phyloP scores from a whole-genome alignment of 2,329 filamentous ascomycete genomes.

The Hypoxylon sp. region DNA sequence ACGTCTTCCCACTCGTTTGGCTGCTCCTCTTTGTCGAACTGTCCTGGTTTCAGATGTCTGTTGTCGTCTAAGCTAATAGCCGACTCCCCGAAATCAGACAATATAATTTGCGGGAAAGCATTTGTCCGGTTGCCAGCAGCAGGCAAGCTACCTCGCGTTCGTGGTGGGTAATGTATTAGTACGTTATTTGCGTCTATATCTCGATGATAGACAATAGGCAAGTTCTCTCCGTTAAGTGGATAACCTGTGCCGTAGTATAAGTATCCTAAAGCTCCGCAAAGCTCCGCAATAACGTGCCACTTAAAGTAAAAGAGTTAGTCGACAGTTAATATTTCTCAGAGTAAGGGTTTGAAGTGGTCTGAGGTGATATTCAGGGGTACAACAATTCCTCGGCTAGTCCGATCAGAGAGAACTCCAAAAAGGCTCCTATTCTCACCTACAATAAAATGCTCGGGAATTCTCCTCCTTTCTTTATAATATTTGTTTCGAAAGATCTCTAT shows the following conservation, averaged over 20 bases:
- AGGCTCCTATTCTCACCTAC: neutral
- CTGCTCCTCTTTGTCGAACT: neutral
- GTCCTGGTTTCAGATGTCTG: neutral
- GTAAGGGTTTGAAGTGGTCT: neutral
- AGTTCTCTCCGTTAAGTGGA: too few relatives aligned
- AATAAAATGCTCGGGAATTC: slow-evolving; percentile 23
- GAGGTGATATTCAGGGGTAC: neutral
- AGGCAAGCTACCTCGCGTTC: neutral
- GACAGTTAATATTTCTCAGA: neutral
- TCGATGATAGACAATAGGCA: slow-evolving; percentile 5
- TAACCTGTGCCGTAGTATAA: neutral
- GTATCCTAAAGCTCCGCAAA: slow-evolving; percentile 6
- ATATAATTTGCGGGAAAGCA: slow-evolving; percentile 17
- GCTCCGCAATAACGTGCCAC: slow-evolving; percentile 19
- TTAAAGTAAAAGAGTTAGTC: neutral
- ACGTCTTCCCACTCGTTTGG: slow-evolving; percentile 18
- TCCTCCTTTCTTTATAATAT: neutral
- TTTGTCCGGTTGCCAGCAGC: neutral
- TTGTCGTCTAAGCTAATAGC: neutral
- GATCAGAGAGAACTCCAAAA: neutral
- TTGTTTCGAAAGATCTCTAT: neutral
- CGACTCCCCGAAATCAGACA: slow-evolving; percentile 10
- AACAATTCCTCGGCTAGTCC: neutral
- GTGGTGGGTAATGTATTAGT: slow-evolving; percentile 2
- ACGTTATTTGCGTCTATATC: slow-evolving; percentile 9